These are phyloP conservation scores for Hemerocallis citrina DNA, from an alignment of 106 monocot genomes.

Conservation along the genomic window DNA sequence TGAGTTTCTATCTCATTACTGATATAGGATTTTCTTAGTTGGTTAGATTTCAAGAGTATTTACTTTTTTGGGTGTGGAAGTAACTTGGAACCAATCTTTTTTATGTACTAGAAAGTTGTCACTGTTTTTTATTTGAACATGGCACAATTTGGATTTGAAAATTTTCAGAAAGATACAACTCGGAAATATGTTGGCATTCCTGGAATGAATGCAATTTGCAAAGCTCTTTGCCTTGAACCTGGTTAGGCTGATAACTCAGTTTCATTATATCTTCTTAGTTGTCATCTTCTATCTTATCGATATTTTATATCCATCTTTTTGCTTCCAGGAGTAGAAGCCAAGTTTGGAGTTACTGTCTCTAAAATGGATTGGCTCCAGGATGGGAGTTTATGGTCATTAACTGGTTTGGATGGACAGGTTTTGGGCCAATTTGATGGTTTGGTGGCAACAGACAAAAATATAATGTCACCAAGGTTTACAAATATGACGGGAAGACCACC, in stretches of 20 bases:
- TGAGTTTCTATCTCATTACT: too few species aligned
- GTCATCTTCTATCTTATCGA: neutral
- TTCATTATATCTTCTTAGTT: conserved; percentile 4
- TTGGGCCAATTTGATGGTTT: conserved; percentile 45
- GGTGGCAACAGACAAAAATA: conserved; percentile 50
- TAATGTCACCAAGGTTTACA: conserved; percentile 44
- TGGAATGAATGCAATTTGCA: conserved; percentile 47
- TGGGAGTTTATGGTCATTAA: conserved; percentile 32
- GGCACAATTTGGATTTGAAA: neutral
- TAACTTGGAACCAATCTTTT: too few species aligned
- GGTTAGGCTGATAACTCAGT: conserved; percentile 20
- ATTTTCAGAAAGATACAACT: conserved; percentile 25
- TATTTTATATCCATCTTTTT: neutral
- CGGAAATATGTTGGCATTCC: conserved; percentile 43
- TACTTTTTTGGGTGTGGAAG: too few species aligned
- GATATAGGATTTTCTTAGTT: too few species aligned
- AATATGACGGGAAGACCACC: conserved; percentile 32
- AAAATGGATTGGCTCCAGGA: conserved; percentile 45
- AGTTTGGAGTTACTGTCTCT: conserved; percentile 54
- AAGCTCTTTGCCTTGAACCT: conserved; percentile 46
- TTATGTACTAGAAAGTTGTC: too few species aligned
- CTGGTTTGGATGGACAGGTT: conserved; percentile 41
- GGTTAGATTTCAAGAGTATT: too few species aligned
- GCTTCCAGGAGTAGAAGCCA: conserved; percentile 37
- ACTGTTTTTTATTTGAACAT: neutral